phyloP scores from a whole-genome alignment of 2,329 filamentous ascomycete species.

The Falciphora oryzae region DNA sequence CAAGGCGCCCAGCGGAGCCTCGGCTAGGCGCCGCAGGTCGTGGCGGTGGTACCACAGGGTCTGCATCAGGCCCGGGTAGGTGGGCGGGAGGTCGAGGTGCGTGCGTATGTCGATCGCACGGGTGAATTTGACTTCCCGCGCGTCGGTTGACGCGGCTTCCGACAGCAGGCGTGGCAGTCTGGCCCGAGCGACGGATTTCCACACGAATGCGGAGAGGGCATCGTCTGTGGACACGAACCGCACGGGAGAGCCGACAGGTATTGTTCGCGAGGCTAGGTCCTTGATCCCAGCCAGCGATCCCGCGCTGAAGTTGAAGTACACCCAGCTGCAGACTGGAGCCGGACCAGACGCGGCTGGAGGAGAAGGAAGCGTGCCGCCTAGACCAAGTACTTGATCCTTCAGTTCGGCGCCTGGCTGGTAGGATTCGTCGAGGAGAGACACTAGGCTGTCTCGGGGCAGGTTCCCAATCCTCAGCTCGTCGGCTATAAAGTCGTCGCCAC shows the following conservation, averaged over 20 bases:
- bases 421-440: slow-evolving; percentile 33
- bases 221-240: slow-evolving; percentile 49
- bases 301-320: slow-evolving; percentile 37
- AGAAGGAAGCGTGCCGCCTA: slow-evolving; percentile 12
- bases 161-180: slow-evolving; percentile 29
- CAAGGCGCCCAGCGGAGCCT: slow-evolving; percentile 15
- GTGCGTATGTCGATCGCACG: slow-evolving; percentile 44
- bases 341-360: slow-evolving; percentile 15
- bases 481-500: slow-evolving; percentile 34
- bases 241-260: slow-evolving; percentile 5
- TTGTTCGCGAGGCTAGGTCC: slow-evolving; percentile 23
- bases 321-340: slow-evolving; percentile 31
- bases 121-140: slow-evolving; percentile 27
- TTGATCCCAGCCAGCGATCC: slow-evolving; percentile 36
- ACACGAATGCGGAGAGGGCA: slow-evolving; percentile 44
- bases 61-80: slow-evolving; percentile 43
- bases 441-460: slow-evolving; percentile 26
- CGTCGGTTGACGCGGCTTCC: background rate
- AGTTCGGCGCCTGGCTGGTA: slow-evolving; percentile 30
- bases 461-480: slow-evolving; percentile 33
- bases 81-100: slow-evolving; percentile 32
- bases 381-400: slow-evolving; percentile 21
- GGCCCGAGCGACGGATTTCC: slow-evolving; percentile 36
- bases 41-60: slow-evolving; percentile 37
- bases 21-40: slow-evolving; percentile 19